phyloP scores from a whole-genome alignment of 2,329 filamentous ascomycete genomes.

The Bipolaris victoriae region DNA sequence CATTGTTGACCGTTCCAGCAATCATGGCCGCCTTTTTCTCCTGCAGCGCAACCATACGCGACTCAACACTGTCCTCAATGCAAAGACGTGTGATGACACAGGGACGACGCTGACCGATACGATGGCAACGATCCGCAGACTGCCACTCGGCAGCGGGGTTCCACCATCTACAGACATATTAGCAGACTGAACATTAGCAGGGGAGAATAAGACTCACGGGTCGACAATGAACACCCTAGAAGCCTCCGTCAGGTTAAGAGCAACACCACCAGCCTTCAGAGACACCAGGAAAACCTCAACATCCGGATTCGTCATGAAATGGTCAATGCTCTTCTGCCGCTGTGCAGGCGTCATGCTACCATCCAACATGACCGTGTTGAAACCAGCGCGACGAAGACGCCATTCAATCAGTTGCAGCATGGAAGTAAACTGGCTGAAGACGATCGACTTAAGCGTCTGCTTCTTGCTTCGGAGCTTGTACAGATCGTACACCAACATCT shows the following conservation, averaged over 20 bases:
- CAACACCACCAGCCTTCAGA: constrained; percentile 93
- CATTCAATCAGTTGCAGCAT: constrained; percentile 98
- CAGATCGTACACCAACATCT: constrained; percentile 91
- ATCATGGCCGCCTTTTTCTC: constrained; percentile 99
- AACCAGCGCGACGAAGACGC: constrained; percentile 93
- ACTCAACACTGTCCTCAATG: constrained; percentile 97
- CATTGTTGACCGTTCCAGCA: constrained; percentile 92
- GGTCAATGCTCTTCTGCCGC: constrained; percentile 89
- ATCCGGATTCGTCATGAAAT: constrained; percentile 94
- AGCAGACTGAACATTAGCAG: constrained; percentile 20
- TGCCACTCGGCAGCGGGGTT: constrained; percentile 99
- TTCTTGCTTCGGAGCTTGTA: constrained; percentile 92
- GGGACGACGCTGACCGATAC: constrained; percentile 91
- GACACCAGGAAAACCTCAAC: constrained; percentile 97
- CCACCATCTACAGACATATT: constrained; percentile 75
- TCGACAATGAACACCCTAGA: constrained; percentile 96
- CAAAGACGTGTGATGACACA: constrained; percentile 94
- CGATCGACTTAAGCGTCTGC: constrained; percentile 93
- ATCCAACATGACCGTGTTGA: constrained; percentile 97
- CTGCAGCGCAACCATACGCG: constrained; percentile 90
- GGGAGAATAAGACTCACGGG: constrained; percentile 67
- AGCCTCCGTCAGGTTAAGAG: constrained; percentile 92
- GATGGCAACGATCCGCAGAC: constrained; percentile 82
- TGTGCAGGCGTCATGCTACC: constrained; percentile 96
- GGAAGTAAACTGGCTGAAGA: constrained; percentile 95